Evolutionary conservation across 2,329 filamentous ascomycete genomes (phyloP).

Genomic region (Fusarium pseudonygamai): DNA sequence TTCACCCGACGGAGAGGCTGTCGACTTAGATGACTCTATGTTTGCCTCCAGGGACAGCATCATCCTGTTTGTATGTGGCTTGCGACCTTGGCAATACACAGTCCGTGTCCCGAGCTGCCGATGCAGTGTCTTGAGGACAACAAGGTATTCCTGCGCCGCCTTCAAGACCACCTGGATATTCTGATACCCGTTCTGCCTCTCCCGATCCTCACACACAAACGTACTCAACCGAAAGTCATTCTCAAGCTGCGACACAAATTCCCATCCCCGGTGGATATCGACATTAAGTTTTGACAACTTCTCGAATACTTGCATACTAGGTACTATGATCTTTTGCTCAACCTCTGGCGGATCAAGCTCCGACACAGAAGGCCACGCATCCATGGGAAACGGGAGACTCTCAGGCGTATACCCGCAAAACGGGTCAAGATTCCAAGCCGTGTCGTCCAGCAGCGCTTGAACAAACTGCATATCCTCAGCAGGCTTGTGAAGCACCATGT

Average conservation of each 20-base stretch:
- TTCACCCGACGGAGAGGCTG: slow-evolving; percentile 1
- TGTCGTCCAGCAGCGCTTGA: slow-evolving; percentile 26
- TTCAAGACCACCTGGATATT: slow-evolving; percentile 36
- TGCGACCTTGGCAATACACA: neutral
- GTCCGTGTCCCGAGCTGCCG: slow-evolving; percentile 31
- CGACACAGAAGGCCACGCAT: slow-evolving; percentile 29
- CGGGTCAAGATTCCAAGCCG: slow-evolving; percentile 30
- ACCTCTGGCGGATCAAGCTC: slow-evolving; percentile 6
- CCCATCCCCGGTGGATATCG: slow-evolving; percentile 33
- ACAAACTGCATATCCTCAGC: slow-evolving; percentile 25
- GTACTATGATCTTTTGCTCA: slow-evolving; percentile 15
- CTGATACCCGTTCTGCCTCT: slow-evolving; percentile 28
- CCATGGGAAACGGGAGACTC: slow-evolving; percentile 31
- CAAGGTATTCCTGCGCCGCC: slow-evolving; percentile 41
- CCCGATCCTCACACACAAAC: slow-evolving; percentile 26
- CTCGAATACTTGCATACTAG: slow-evolving; percentile 29
- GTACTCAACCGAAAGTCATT: slow-evolving; percentile 6
- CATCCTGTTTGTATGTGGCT: slow-evolving; percentile 8
- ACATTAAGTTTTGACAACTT: slow-evolving; percentile 36
- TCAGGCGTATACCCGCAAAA: slow-evolving; percentile 17
- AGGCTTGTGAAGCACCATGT: slow-evolving; percentile 14
- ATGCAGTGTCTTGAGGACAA: slow-evolving; percentile 39
- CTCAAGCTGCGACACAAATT: slow-evolving; percentile 7
- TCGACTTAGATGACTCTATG: neutral
- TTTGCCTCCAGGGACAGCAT: slow-evolving; percentile 6